Percentiles rank a stretch among this genome's conserved stretches.
Evolutionary conservation across 1,284 basidiomycete genomes (phyloP).

Genomic region (Heimioporus punctisporus): DNA sequence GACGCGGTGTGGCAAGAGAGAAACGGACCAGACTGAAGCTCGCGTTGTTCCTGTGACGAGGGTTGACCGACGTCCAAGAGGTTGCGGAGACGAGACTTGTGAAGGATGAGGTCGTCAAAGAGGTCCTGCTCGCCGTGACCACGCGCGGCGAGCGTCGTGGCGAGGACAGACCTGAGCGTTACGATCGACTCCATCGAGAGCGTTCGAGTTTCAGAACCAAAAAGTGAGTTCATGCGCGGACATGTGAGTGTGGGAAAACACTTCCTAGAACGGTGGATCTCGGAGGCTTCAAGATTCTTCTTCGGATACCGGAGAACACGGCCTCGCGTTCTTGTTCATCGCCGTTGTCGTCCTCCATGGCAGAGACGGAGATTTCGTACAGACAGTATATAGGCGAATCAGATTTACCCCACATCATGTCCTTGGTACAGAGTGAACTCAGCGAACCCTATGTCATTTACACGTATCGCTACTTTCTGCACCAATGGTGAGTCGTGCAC

Average conservation of each 20-base stretch:
- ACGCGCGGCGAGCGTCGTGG: conserved; percentile 40
- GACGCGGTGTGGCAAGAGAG: neutral
- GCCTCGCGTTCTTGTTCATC: neutral
- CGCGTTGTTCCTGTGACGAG: conserved; percentile 64
- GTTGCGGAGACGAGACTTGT: conserved; percentile 60
- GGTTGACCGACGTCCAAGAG: conserved; percentile 67
- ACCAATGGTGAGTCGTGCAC: conserved; percentile 75
- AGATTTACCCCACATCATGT: conserved; percentile 82
- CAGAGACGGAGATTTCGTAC: conserved; percentile 64
- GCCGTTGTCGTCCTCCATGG: neutral
- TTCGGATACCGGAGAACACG: neutral
- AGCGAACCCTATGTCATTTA: conserved; percentile 97
- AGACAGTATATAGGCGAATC: conserved; percentile 75
- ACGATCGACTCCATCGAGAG: conserved; percentile 45
- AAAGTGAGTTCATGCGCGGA: too few species aligned
- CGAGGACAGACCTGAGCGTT: conserved; percentile 42
- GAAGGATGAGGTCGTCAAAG: conserved; percentile 71
- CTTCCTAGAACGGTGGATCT: neutral
- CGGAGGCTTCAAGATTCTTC: neutral
- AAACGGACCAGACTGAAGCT: conserved; percentile 70
- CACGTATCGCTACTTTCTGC: conserved; percentile 93
- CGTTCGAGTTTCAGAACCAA: too few species aligned
- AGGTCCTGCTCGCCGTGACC: conserved; percentile 69
- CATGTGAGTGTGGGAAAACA: neutral
- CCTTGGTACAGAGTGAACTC: conserved; percentile 89